Base-by-base conservation (phyloP, 2,329 filamentous ascomycete species). In the Niveomyces coronatus region DNA sequence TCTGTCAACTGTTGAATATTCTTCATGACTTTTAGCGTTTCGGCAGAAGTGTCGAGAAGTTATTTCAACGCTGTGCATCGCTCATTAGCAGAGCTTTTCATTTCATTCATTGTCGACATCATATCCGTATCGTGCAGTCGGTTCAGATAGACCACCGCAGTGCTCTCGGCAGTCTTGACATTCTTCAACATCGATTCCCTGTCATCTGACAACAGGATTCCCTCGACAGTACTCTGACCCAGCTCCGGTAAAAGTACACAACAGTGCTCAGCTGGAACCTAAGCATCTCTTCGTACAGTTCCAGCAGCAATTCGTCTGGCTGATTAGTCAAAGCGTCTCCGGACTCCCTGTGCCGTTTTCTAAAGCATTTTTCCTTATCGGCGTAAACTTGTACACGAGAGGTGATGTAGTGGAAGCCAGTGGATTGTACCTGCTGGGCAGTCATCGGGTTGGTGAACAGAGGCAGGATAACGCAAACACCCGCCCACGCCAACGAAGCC, bases 211-310 rank as follows among this genome's bases (percentile, higher is more conserved):
- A n/a, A n/a, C n/a, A n/a, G n/a, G n/a, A n/a, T 30, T 40, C 15
- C 14, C 29, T 9, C 45, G 9, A n/a, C n/a, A n/a, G n/a, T n/a
- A n/a, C n/a, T n/a, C n/a, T n/a, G n/a, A n/a, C n/a, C n/a, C n/a
- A n/a, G n/a, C n/a, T n/a, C n/a, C n/a, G n/a, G n/a, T 53, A 56
- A 37, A 61, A 55, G 20, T 56, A 44, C 6, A 62, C 34, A 13
- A 58, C 51, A 24, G 49, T 57, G 17, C 37, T 39, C n/a, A 60
- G 31, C 35, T 62, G 58, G 24, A 61, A 63, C 4, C 52, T 49
- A n/a, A 62, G 45, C 24, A 63, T 54, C 10, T 42, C 23, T 20
- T 52, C 34, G 37, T 62, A 62, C 5, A 62, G 49, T 1, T 47
- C 40, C 2, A 53, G 37, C 14, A 58, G 38, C 5, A 45, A 41